A percentile compares a stretch with the other conserved stretches of the same genome.
Evolutionary conservation across 345 rosid species (phyloP).

Genomic region (Lagerstroemia speciosa): DNA sequence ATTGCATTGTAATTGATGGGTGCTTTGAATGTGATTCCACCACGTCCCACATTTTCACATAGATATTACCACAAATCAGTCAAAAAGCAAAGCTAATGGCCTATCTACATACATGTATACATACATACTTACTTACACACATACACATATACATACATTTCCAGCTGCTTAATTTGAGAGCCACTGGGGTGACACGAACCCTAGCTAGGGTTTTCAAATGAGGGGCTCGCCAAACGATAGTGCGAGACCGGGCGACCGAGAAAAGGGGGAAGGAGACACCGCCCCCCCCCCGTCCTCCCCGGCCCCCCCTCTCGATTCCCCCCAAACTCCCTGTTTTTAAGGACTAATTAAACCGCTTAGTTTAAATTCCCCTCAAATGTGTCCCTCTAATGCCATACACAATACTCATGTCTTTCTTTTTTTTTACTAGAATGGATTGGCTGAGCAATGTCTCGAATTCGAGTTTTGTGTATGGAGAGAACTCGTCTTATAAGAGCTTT

Average conservation of each 20-base stretch:
- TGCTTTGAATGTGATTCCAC: too few species aligned
- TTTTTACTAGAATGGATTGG: too few species aligned
- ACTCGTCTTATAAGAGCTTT: too few species aligned
- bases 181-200: background rate
- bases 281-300: background rate
- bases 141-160: too few species aligned
- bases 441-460: too few species aligned
- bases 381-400: background rate
- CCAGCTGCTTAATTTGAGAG: background rate
- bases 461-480: too few species aligned
- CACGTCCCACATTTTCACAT: too few species aligned
- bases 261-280: background rate
- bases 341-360: background rate
- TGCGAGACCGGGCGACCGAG: conserved; percentile 1
- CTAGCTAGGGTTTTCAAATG: background rate
- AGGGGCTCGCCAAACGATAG: background rate
- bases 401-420: too few species aligned
- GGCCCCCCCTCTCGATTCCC: too few species aligned
- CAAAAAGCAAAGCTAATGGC: too few species aligned
- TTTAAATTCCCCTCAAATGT: too few species aligned
- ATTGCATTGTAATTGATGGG: background rate
- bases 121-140: background rate
- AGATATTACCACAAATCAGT: background rate
- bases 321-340: background rate
- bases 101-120: background rate